Percentiles rank a stretch among this genome's conserved stretches.
phyloP scores from a whole-genome alignment of 2,329 filamentous ascomycete genomes.

The Elsinoe perseae region DNA sequence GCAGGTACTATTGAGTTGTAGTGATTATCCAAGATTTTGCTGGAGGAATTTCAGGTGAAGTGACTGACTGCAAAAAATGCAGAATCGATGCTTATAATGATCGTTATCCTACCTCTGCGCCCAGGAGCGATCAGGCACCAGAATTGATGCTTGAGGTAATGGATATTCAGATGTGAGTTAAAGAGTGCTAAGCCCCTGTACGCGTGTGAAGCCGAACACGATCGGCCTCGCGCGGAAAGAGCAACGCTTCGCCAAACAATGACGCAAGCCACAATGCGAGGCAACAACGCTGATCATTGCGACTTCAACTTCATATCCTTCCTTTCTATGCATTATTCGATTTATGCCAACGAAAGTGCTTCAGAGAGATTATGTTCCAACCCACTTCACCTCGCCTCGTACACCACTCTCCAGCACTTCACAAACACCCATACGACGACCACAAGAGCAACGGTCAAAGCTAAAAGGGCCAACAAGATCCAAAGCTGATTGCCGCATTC shows the following conservation, averaged over 20 bases:
- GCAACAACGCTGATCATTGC: background rate
- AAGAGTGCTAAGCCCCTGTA: constrained; percentile 6
- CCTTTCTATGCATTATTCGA: background rate
- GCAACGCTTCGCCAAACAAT: background rate
- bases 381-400: background rate
- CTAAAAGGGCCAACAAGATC: background rate
- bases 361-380: no score
- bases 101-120: background rate
- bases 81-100: background rate
- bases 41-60: background rate
- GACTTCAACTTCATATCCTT: background rate
- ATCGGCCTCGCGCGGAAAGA: constrained; percentile 1
- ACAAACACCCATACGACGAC: background rate
- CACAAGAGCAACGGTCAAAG: background rate
- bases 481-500: background rate
- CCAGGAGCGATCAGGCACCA: constrained; percentile 8
- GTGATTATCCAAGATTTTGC: background rate
- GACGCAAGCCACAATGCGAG: background rate
- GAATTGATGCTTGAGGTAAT: background rate
- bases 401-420: background rate
- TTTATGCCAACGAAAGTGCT: no score
- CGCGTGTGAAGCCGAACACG: constrained; percentile 4
- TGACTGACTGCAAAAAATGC: background rate
- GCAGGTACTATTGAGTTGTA: background rate
- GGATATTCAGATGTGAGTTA: background rate